Percentiles rank a stretch among this genome's conserved stretches.
These are phyloP conservation scores for Neoconidiobolus thromboides DNA, from an alignment of 371 early-diverging fungal species.

Conservation along the genomic window DNA sequence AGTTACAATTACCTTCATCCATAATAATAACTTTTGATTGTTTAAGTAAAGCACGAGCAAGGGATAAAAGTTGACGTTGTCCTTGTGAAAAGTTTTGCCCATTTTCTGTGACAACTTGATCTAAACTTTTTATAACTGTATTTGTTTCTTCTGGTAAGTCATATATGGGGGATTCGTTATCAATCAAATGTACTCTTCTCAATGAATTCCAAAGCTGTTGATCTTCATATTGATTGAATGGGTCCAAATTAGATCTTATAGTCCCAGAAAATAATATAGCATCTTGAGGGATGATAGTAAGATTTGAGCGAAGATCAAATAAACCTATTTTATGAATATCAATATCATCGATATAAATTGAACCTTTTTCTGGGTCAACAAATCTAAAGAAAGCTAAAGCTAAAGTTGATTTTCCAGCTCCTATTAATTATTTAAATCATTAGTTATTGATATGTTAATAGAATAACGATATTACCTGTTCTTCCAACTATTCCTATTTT, in stretches of 20 bases:
- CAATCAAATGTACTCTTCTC: constrained; percentile 20
- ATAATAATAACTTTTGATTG: constrained; percentile 42
- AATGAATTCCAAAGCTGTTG: constrained; percentile 45
- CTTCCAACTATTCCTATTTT: constrained; percentile 45
- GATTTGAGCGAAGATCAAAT: constrained; percentile 31
- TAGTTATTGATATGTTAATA: constrained; percentile 9
- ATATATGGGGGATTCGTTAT: constrained; percentile 2
- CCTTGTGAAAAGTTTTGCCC: constrained; percentile 63
- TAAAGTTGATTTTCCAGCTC: constrained; percentile 48
- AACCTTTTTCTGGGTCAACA: constrained; percentile 36
- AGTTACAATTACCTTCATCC: constrained; percentile 16
- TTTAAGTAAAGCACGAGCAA: constrained; percentile 56
- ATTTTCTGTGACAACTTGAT: constrained; percentile 32
- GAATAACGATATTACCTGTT: constrained; percentile 10
- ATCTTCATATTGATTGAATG: constrained; percentile 34
- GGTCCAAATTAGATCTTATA: constrained; percentile 44
- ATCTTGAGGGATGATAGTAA: constrained; percentile 60
- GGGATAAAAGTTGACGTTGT: constrained; percentile 57
- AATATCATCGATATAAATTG: constrained; percentile 41
- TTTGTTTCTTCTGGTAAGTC: constrained; percentile 10
- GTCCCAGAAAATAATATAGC: constrained; percentile 43
- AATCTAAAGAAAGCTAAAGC: constrained; percentile 46
- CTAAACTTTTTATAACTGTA: constrained; percentile 16
- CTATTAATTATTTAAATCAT: no score
- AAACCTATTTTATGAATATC: constrained; percentile 42